Conservation (phyloP, 2,329 filamentous ascomycete species). For the Xylariaceae sp. region DNA sequence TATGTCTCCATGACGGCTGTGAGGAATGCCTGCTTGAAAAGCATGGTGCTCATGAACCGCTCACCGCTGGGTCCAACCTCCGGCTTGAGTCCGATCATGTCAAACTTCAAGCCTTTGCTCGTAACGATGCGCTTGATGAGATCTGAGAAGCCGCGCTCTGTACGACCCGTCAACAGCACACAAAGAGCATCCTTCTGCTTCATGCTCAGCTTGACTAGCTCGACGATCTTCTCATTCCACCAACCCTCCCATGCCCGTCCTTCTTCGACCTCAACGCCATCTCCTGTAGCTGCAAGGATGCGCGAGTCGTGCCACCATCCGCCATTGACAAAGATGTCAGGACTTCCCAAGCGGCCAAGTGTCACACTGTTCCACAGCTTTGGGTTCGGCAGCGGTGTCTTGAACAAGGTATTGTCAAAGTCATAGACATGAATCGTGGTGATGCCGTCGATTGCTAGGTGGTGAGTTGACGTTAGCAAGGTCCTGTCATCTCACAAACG, state of each 20-base stretch:
- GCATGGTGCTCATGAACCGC: constrained; percentile 75
- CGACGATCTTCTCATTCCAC: constrained; percentile 91
- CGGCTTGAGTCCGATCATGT: constrained; percentile 85
- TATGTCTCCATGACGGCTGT: constrained; percentile 81
- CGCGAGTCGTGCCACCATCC: constrained; percentile 96
- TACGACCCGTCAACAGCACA: constrained; percentile 81
- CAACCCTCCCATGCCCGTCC: constrained; percentile 79
- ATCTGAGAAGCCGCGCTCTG: constrained; percentile 69
- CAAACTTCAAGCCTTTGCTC: constrained; percentile 76
- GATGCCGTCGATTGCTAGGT: constrained; percentile 58
- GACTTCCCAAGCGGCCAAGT: constrained; percentile 68
- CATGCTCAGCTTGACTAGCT: constrained; percentile 75
- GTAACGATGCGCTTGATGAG: constrained; percentile 75
- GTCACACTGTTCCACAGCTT: constrained; percentile 79
- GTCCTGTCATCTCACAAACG: neutral
- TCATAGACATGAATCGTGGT: constrained; percentile 88
- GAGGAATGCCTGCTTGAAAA: constrained; percentile 86
- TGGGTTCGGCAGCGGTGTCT: constrained; percentile 81
- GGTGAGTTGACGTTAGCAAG: constrained; percentile 10
- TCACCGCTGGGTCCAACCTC: constrained; percentile 73
- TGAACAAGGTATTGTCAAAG: constrained; percentile 96
- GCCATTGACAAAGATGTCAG: constrained; percentile 72
- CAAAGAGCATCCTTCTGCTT: constrained; percentile 78
- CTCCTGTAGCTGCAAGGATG: constrained; percentile 80
- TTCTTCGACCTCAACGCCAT: constrained; percentile 78